Conservation (phyloP, 768 basidiomycete species). For the Mycena metata region DNA sequence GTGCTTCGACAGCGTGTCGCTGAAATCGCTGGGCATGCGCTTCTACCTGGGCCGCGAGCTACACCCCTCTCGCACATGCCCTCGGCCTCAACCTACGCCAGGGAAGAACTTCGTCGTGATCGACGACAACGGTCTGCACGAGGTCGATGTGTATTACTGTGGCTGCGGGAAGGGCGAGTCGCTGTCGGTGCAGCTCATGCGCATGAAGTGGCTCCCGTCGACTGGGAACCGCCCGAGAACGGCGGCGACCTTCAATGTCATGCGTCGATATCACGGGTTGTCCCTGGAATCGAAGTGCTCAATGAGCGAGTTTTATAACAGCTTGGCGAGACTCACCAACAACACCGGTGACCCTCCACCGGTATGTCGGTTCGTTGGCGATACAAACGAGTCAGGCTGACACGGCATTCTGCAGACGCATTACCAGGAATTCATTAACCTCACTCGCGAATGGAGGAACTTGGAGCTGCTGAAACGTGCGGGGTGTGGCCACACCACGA, state of each 20-base stretch:
- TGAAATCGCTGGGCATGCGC: background rate
- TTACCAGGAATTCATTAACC: slow-evolving; percentile 37
- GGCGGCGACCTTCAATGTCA: slow-evolving; percentile 16
- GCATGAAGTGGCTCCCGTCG: slow-evolving; percentile 11
- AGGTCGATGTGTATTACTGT: slow-evolving; percentile 4
- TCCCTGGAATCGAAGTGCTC: slow-evolving; percentile 25
- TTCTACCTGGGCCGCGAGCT: slow-evolving; percentile 5
- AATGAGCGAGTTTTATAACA: slow-evolving; percentile 14
- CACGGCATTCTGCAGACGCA: slow-evolving; percentile 4
- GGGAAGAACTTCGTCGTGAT: slow-evolving; percentile 8
- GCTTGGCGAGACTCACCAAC: slow-evolving; percentile 4
- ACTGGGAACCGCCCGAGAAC: background rate
- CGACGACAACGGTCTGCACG: slow-evolving; percentile 11
- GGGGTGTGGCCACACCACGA: slow-evolving; percentile 38
- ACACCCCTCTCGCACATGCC: background rate
- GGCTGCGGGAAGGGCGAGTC: background rate
- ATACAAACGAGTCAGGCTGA: no score
- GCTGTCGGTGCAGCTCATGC: slow-evolving; percentile 5
- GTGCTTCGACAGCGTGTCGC: background rate
- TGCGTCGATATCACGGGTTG: background rate
- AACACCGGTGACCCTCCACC: slow-evolving; percentile 7
- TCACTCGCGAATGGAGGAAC: slow-evolving; percentile 39
- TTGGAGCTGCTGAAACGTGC: slow-evolving; percentile 37
- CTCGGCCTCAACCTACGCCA: background rate
- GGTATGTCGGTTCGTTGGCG: slow-evolving; percentile 1